phyloP scores from a whole-genome alignment of 2,329 filamentous ascomycete species.

The Colletotrichum plurivorum region DNA sequence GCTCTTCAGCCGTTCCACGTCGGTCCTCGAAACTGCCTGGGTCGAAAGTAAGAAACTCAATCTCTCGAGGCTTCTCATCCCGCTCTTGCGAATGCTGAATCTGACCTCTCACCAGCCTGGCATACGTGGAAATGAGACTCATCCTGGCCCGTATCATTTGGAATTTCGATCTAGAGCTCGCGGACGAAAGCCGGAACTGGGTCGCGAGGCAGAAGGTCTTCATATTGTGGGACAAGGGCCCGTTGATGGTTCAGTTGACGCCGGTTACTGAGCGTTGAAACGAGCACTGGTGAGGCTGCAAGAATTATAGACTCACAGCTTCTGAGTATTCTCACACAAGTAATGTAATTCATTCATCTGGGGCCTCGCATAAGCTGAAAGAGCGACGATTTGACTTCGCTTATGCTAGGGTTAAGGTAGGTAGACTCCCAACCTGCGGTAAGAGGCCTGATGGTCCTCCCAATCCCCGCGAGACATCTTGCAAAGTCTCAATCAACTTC shows the following conservation, averaged over 20 bases:
- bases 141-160: conserved; percentile 62
- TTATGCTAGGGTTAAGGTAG: too few relatives aligned
- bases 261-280: not conserved
- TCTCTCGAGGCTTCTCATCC: not conserved
- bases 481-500: too few relatives aligned
- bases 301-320: too few relatives aligned
- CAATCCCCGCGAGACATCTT: too few relatives aligned
- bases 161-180: conserved; percentile 62
- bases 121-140: conserved; percentile 64
- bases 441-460: too few relatives aligned
- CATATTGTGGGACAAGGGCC: conserved; percentile 51
- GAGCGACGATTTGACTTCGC: too few relatives aligned
- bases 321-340: too few relatives aligned
- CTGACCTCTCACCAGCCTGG: conserved; percentile 52
- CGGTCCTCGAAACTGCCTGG: conserved; percentile 3
- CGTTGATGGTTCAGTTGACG: conserved; percentile 10
- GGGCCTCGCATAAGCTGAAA: too few relatives aligned
- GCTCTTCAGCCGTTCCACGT: conserved; percentile 60
- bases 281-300: too few relatives aligned
- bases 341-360: too few relatives aligned
- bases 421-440: too few relatives aligned
- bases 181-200: conserved; percentile 55
- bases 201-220: conserved; percentile 53
- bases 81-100: not conserved
- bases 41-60: conserved; percentile 12